Evolutionary conservation across 495 filamentous ascomycete genomes (phyloP), one percentile per base, ranked within the genome.

Genomic region (Delitschia confertaspora): DNA sequence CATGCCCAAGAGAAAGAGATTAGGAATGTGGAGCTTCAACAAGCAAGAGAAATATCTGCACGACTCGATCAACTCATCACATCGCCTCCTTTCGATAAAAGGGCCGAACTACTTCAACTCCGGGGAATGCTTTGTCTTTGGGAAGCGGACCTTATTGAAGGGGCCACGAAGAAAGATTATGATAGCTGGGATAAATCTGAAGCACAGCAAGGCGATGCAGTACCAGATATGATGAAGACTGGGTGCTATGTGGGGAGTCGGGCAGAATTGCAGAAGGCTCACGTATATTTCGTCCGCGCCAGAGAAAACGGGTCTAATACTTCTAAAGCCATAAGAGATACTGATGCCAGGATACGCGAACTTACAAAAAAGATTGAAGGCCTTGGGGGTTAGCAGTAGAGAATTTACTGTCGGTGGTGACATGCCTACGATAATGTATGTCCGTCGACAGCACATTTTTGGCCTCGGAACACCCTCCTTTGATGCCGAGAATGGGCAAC

Each of bases 61-160:
- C 68, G 76, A 6, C 75, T 93, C 64, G 80, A 85, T 55, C 64
- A 72, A 22, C 49, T 82, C 6, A 65, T 87, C 53, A 66, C 68
- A 24, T 76, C 74, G 18, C 69, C 72, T 22, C 83, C 84, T 1
- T 87, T 76, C 55, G 75, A 73, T 1, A 69, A 75, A 32, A 72
- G 72, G 31, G 45, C 65, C 7, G 67, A 69, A 35, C 57, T 91
- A 37, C 64, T 82, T 24, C 61, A 75, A 40, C 61, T 88, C 7
- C 63, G 79, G 31, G 83, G 68, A 6, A 83, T 83, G 73, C 63
- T 85, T 6, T 74, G 68, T 7, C 60, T 83, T 20, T 88, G 80
- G 72, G 65, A 84, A 17, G 74, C 63, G 2, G 82, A 88, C 49
- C 57, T 89, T 21, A 34, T 50, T 22, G n/a, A 45, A 0, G 27